These are phyloP conservation scores for Chytriomyces hyalinus DNA, from an alignment of 192 early-diverging fungal genomes.

Conservation along the genomic window DNA sequence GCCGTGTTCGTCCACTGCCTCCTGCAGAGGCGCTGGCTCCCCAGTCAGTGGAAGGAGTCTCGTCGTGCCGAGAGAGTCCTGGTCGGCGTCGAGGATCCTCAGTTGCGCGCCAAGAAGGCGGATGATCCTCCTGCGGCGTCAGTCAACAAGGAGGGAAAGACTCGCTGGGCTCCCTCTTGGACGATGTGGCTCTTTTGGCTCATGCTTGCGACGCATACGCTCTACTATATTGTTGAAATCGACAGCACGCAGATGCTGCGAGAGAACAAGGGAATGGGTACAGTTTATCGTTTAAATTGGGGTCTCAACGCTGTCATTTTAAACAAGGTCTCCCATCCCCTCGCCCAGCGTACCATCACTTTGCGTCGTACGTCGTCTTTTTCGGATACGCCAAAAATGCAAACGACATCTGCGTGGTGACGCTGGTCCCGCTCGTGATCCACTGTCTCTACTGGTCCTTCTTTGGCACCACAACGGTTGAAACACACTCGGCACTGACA, in stretches of 20 bases:
- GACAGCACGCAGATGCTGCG: background rate
- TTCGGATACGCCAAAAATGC: background rate
- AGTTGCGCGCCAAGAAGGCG: background rate
- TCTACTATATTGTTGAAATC: background rate
- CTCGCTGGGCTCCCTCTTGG: background rate
- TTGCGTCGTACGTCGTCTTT: background rate
- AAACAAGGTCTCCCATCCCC: background rate
- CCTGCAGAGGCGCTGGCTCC: background rate
- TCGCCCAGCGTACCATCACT: background rate
- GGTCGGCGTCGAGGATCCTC: no score
- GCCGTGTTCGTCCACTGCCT: background rate
- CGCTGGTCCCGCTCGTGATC: background rate
- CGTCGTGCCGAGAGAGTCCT: background rate
- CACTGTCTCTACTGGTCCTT: background rate
- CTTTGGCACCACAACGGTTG: background rate
- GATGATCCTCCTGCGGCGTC: background rate
- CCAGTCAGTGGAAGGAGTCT: background rate
- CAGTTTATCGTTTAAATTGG: background rate
- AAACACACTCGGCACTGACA: background rate
- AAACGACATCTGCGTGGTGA: background rate
- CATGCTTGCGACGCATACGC: background rate
- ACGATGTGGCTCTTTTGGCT: background rate
- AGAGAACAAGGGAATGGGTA: background rate
- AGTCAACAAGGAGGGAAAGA: background rate
- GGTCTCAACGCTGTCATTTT: background rate